A percentile compares a stretch with the other conserved stretches of the same genome.
Conservation (phyloP, 768 basidiomycete species). For the Lyophyllum shimeji region DNA sequence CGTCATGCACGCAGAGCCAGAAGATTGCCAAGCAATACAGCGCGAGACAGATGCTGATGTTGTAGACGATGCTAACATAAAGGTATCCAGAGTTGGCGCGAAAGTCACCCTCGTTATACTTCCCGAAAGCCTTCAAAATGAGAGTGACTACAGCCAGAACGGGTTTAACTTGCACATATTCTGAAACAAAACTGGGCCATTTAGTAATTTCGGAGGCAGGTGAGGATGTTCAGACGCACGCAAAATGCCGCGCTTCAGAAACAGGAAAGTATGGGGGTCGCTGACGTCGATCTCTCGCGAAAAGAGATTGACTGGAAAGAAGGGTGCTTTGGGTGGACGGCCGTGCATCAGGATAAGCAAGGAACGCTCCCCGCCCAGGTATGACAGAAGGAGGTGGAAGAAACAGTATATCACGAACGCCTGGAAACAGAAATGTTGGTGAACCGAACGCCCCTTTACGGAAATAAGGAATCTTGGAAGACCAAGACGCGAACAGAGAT, state of each 20-base stretch:
- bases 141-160: constrained; percentile 81
- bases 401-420: constrained; percentile 96
- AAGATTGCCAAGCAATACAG: constrained; percentile 95
- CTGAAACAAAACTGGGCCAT: constrained; percentile 39
- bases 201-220: not conserved
- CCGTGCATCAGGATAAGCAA: constrained; percentile 92
- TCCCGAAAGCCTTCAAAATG: constrained; percentile 82
- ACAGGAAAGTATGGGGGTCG: constrained; percentile 93
- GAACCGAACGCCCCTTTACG: not conserved
- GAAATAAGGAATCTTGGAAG: not conserved
- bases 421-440: constrained; percentile 33
- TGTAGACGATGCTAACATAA: constrained; percentile 86
- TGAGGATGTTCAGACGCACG: constrained; percentile 48
- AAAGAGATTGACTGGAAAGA: constrained; percentile 86
- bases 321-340: constrained; percentile 81
- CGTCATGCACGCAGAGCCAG: constrained; percentile 90
- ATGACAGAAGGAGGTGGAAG: constrained; percentile 78
- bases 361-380: constrained; percentile 91
- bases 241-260: constrained; percentile 91
- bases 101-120: constrained; percentile 89
- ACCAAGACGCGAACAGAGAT: not conserved
- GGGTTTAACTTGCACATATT: constrained; percentile 97
- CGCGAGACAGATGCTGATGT: constrained; percentile 74
- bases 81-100: constrained; percentile 86
- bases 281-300: constrained; percentile 86